Percentiles rank a stretch among this genome's conserved stretches.
Conservation (phyloP, 345 rosid species). For the Alliaria petiolata region DNA sequence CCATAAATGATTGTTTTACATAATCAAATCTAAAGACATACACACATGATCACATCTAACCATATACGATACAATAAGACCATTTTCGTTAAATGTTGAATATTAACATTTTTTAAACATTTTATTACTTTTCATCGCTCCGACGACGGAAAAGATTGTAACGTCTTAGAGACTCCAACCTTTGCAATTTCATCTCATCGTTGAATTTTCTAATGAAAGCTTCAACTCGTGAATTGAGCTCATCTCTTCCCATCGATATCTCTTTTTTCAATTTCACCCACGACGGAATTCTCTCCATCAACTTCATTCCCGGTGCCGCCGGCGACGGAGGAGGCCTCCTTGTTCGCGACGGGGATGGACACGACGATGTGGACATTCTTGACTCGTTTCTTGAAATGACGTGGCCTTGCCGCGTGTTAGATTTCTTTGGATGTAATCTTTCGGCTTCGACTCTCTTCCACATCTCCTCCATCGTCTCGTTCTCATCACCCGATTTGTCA, state of each 20-base stretch:
- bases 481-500: slow-evolving; percentile 21
- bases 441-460: slow-evolving; percentile 33
- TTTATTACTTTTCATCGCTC: slow-evolving; percentile 1
- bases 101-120: no score
- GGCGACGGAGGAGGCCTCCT: slow-evolving; percentile 7
- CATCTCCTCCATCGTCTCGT: slow-evolving; percentile 30
- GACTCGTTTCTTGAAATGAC: slow-evolving; percentile 40
- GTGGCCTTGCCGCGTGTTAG: slow-evolving; percentile 56
- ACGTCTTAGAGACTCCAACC: slow-evolving; percentile 63
- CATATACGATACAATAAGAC: no score
- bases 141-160: slow-evolving; percentile 29
- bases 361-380: slow-evolving; percentile 37
- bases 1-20: no score
- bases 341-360: not conserved
- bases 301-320: slow-evolving; percentile 33
- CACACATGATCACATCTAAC: no score
- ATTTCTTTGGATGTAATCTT: slow-evolving; percentile 43
- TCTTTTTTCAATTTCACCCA: slow-evolving; percentile 48
- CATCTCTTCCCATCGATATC: slow-evolving; percentile 76
- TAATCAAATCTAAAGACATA: no score
- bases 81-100: no score
- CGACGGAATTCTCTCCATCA: slow-evolving; percentile 51
- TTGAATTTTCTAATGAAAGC: slow-evolving; percentile 78
- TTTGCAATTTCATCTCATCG: slow-evolving; percentile 79
- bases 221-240: slow-evolving; percentile 78